Conservation (phyloP, 345 rosid species). For the Eucalyptus guilfoylei region DNA sequence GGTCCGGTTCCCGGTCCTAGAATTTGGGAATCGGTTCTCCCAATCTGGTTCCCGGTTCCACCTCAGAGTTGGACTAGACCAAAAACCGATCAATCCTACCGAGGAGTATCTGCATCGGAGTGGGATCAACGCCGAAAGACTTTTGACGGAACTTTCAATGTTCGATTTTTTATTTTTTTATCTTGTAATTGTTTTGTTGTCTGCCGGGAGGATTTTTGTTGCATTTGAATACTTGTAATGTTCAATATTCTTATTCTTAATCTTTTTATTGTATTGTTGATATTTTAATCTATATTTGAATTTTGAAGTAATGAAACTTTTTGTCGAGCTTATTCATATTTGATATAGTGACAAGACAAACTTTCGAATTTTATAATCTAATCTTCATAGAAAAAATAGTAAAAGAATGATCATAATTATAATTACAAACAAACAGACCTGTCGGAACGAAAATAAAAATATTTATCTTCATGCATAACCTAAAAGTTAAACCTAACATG, state of each 20-base stretch:
- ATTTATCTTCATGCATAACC: no score
- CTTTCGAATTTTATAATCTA: not conserved
- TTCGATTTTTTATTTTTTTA: not conserved
- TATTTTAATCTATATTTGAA: no score
- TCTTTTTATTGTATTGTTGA: accelerated
- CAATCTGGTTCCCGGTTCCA: accelerated
- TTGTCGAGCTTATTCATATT: no score
- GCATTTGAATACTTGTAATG: no score
- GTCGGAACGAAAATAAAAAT: no score
- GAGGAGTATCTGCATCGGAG: accelerated
- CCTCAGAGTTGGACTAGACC: accelerated
- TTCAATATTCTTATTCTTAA: no score
- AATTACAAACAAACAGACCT: no score
- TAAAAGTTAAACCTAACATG: no score
- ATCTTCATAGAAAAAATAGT: not conserved
- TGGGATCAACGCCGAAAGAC: not conserved
- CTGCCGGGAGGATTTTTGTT: no score
- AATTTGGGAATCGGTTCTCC: no score
- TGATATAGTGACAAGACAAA: not conserved
- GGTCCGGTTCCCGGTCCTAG: accelerated
- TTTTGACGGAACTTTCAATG: not conserved
- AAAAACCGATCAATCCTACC: accelerated
- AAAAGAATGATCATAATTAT: not conserved
- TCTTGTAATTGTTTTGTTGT: no score
- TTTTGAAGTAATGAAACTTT: no score